Evolutionary conservation across 164 flowering plant species (phyloP), one percentile per base, ranked within the genome.

Genomic region (Nymphaea thermarum): DNA sequence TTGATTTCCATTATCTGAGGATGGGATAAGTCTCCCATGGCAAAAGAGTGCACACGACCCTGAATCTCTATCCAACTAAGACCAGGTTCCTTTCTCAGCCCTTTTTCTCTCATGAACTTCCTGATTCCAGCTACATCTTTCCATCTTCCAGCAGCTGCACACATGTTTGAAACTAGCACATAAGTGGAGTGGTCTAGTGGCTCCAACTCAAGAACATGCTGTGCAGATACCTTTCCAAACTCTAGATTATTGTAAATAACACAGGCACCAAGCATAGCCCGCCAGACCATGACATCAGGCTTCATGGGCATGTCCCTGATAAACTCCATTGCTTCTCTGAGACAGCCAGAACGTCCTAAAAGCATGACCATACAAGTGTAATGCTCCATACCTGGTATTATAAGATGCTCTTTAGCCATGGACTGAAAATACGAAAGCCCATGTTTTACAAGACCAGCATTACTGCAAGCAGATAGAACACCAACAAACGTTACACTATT

Each of bases 281-380:
- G 82, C 95, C 97, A 89, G 5, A 86, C 76, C 98, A 89, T 91
- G 53, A 88, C 77, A 79, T 90, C 86, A 14, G 93, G 96, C 74
- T 85, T 78, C 67, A 68, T 78, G 18, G 97, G 87, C 44, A 94
- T 89, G 57, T 81, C 84, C 55, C 79, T 81, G 68, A 94, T 86
- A 74, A 87, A 71, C 75, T 83, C 83, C 63, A 80, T 61, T 66
- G 93, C 93, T 81, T 83, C 84, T 42, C 81, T 77, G 64, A 91
- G 86, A 71, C 76, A 76, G 67, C 95, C 93, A 11, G 78, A 77
- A 73, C 87, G 75, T 63, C 97, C 97, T 14, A 88, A 70, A 69
- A 93, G 97, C 78, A 87, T 75, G 43, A 91, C 93, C 96, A 93
- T 89, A 71, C 97, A 89, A 55, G 89, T 88, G 65, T 86, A 89